phyloP scores from a whole-genome alignment of 192 early-diverging fungal genomes.

The Fimicolochytrium jonesii region DNA sequence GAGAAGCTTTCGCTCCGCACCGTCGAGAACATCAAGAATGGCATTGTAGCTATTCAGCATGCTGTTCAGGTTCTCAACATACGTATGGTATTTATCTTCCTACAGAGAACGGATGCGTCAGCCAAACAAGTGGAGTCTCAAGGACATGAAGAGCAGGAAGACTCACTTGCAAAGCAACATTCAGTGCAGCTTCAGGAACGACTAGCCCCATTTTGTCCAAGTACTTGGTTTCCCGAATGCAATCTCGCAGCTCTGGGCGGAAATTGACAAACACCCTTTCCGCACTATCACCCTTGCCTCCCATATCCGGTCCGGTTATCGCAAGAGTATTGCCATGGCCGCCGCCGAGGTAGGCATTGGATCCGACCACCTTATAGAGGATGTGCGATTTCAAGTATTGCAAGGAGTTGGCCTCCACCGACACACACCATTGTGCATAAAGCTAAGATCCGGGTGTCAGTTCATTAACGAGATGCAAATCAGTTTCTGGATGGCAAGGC shows the following conservation, averaged over 20 bases:
- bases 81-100: slow-evolving; percentile 60
- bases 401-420: slow-evolving; percentile 54
- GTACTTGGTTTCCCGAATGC: slow-evolving; percentile 65
- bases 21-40: slow-evolving; percentile 49
- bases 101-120: background rate
- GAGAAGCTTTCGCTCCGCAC: slow-evolving; percentile 50
- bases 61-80: slow-evolving; percentile 50
- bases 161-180: slow-evolving; percentile 55
- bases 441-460: slow-evolving; percentile 32
- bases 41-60: slow-evolving; percentile 49
- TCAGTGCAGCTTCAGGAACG: slow-evolving; percentile 57
- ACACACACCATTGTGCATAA: slow-evolving; percentile 51
- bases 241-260: slow-evolving; percentile 48
- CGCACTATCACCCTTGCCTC: slow-evolving; percentile 1
- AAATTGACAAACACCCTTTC: slow-evolving; percentile 55
- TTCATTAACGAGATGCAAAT: background rate
- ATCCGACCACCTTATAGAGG: slow-evolving; percentile 35
- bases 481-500: too few relatives aligned
- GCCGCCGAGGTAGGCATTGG: background rate
- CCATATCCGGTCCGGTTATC: background rate
- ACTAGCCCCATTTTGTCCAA: slow-evolving; percentile 53
- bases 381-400: slow-evolving; percentile 55
- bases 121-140: background rate
- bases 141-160: background rate
- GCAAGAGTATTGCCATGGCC: background rate